Evolutionary conservation across 345 rosid genomes (phyloP), one percentile per base, ranked within the genome.

Genomic region (Eucalyptus shirleyi): DNA sequence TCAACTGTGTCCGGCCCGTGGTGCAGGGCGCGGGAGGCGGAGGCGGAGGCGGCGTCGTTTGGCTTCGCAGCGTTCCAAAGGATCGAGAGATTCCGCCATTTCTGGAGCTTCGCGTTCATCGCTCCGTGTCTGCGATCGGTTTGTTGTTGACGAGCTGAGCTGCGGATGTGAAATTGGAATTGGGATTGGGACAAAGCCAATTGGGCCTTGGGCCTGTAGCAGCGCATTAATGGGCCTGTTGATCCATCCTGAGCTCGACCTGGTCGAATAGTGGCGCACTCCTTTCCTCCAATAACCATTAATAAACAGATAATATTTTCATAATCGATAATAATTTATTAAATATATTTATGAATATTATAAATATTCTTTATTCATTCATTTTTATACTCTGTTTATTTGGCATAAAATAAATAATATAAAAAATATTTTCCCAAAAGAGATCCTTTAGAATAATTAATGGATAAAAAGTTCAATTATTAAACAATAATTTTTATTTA

Each of bases 1-100:
- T 98, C 98, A 26, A 98, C 10, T 17, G 96, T 97, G 89, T 97
- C 98, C 12, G 99, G 99, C 8, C 98, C 99, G 42, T 95, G 91
- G 95, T 97, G 97, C 5, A 95, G 45, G 56, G 86, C n/a, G 40
- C 91, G 89, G 65, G 37, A 19, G 50, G 90, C 60, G 5, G 45
- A 23, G 53, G 44, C 10, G 3, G 88, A 16, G 3, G 69, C 72
- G 47, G 89, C 45, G 47, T 67, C 42, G 86, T 45, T 86, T 44
- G 44, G 50, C 11, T 91, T 86, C 14, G 47, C 4, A 6, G 42
- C 28, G 37, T 26, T 69, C 85, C 91, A 13, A 23, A 89, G 91
- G 72, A 65, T 44, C 10, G 89, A 11, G 28, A 93, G 91, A 86
- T 82, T 90, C 55, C 91, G 92, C 93, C 96, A 96, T 93, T 90